These are phyloP conservation scores for Moricandia moricandioides DNA, from an alignment of 345 rosid genomes.

Conservation along the genomic window DNA sequence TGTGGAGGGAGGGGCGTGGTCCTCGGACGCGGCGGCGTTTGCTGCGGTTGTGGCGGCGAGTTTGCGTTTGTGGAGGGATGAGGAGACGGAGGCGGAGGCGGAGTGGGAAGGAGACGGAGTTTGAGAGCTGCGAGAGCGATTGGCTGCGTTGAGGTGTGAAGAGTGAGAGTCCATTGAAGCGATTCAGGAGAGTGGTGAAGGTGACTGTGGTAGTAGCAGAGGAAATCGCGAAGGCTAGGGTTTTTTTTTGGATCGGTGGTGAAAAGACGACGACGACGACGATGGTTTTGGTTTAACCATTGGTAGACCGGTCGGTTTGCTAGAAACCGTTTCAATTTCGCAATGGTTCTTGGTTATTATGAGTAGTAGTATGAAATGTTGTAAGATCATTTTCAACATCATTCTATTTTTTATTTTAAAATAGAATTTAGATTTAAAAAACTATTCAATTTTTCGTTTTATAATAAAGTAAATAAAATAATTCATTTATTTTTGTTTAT, in stretches of 20 bases:
- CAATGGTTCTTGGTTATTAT: too few relatives aligned
- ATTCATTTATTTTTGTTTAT: too few relatives aligned
- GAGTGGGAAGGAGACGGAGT: conserved; percentile 96
- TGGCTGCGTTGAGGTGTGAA: conserved; percentile 76
- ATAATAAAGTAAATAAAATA: too few relatives aligned
- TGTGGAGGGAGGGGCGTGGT: conserved; percentile 63
- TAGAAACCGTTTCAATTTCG: too few relatives aligned
- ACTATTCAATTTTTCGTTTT: too few relatives aligned
- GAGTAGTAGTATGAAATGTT: too few relatives aligned
- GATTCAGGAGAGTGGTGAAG: neutral
- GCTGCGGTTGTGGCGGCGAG: conserved; percentile 57
- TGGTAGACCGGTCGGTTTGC: too few relatives aligned
- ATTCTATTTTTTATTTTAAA: too few relatives aligned
- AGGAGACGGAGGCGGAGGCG: conserved; percentile 92
- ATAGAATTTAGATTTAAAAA: too few relatives aligned
- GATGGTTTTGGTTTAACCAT: too few relatives aligned
- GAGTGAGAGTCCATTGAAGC: conserved; percentile 61
- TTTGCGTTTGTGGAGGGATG: conserved; percentile 93
- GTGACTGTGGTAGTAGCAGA: neutral
- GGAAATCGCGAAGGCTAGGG: conserved; percentile 31
- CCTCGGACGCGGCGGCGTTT: conserved; percentile 62
- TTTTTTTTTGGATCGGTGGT: conserved; percentile 9
- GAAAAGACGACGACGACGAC: neutral
- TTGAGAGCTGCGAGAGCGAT: conserved; percentile 71
- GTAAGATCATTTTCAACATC: too few relatives aligned